Percentiles rank a stretch among this genome's conserved stretches.
phyloP scores from a whole-genome alignment of 805 yeast genomes.

The Kuraishia borneana region DNA sequence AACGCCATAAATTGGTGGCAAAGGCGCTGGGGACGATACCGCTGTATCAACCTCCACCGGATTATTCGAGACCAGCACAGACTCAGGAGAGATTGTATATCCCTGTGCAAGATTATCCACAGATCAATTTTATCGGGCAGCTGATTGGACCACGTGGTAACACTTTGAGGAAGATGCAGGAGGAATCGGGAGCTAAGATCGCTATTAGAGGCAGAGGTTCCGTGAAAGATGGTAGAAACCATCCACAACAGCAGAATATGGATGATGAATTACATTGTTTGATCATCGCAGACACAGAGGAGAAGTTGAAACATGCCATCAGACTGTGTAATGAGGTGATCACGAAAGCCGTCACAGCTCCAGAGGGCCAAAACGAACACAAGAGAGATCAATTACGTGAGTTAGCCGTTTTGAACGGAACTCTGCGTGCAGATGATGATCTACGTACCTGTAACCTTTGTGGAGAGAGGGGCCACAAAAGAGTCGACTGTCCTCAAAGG shows the following conservation, averaged over 20 bases:
- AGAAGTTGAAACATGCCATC: slow-evolving; percentile 65
- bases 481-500: slow-evolving; percentile 52
- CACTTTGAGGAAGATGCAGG: slow-evolving; percentile 71
- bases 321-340: slow-evolving; percentile 65
- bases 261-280: slow-evolving; percentile 86
- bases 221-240: slow-evolving; percentile 78
- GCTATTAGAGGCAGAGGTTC: slow-evolving; percentile 95
- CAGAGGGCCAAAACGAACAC: slow-evolving; percentile 87
- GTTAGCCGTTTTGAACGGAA: slow-evolving; percentile 89
- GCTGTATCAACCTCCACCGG: slow-evolving; percentile 67
- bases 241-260: slow-evolving; percentile 39
- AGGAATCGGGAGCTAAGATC: slow-evolving; percentile 77
- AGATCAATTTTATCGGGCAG: slow-evolving; percentile 84
- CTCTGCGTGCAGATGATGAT: slow-evolving; percentile 62
- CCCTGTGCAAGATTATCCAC: slow-evolving; percentile 82
- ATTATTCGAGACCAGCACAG: slow-evolving; percentile 52
- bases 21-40: slow-evolving; percentile 64
- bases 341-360: slow-evolving; percentile 75
- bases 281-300: slow-evolving; percentile 73
- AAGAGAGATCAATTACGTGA: slow-evolving; percentile 87
- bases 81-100: slow-evolving; percentile 74
- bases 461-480: slow-evolving; percentile 55
- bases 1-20: slow-evolving; percentile 72
- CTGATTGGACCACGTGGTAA: slow-evolving; percentile 94
- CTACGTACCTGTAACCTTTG: slow-evolving; percentile 48